These are phyloP conservation scores for Alternaria dauci DNA, from an alignment of 2,329 filamentous ascomycete genomes.

Conservation along the genomic window DNA sequence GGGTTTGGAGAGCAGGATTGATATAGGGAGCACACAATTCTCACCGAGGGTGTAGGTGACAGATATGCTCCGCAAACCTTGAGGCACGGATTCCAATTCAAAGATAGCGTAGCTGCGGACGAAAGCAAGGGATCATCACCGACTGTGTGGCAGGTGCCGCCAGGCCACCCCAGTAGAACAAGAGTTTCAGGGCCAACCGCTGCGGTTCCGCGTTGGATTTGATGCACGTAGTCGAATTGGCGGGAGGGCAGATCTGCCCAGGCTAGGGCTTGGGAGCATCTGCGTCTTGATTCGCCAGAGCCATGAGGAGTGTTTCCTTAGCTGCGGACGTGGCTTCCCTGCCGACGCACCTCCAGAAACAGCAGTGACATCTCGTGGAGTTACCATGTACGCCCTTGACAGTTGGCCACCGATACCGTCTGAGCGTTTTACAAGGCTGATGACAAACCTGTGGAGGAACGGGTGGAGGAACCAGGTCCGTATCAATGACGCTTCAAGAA, in stretches of 20 bases:
- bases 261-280: conserved; percentile 13
- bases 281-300: conserved; percentile 14
- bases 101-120: conserved; percentile 32
- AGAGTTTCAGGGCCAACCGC: conserved; percentile 26
- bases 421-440: neutral
- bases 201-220: conserved; percentile 34
- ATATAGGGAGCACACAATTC: conserved; percentile 9
- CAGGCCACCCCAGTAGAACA: conserved; percentile 17
- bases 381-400: neutral
- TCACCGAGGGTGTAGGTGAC: conserved; percentile 13
- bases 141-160: conserved; percentile 23
- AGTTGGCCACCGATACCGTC: neutral
- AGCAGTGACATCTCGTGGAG: conserved; percentile 7
- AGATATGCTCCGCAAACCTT: conserved; percentile 23
- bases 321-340: conserved; percentile 23
- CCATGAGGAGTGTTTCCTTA: conserved; percentile 22
- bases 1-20: conserved; percentile 14
- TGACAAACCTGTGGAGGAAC: neutral
- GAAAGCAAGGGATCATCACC: conserved; percentile 34
- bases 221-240: conserved; percentile 26
- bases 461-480: neutral
- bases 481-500: neutral
- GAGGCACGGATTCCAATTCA: conserved; percentile 21
- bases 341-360: conserved; percentile 1
- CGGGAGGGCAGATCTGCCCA: conserved; percentile 20